These are phyloP conservation scores for Aspergillus versicolor DNA, from an alignment of 2,329 filamentous ascomycete genomes.

Conservation along the genomic window DNA sequence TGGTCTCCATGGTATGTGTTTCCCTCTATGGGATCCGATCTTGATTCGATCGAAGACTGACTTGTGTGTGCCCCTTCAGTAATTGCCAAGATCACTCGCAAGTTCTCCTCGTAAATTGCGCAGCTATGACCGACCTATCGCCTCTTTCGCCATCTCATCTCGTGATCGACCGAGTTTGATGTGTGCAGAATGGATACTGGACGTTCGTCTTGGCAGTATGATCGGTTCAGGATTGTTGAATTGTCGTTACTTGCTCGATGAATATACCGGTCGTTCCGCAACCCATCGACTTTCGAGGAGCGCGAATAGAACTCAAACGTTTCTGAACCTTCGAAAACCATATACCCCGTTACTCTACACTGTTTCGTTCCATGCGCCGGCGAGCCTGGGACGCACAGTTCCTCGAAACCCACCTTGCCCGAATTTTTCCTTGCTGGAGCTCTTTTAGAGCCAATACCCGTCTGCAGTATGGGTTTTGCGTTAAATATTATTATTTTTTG, in stretches of 20 bases:
- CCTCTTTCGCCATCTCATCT: neutral
- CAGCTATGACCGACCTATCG: slow-evolving; percentile 1
- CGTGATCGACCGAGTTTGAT: neutral
- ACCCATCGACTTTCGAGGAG: slow-evolving; percentile 1
- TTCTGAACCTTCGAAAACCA: slow-evolving; percentile 21
- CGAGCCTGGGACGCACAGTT: slow-evolving; percentile 6
- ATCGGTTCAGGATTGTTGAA: neutral
- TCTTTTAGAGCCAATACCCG: slow-evolving; percentile 27
- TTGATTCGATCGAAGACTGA: neutral
- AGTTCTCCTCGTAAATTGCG: slow-evolving; percentile 63
- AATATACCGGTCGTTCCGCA: neutral
- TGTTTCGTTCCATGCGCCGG: slow-evolving; percentile 17
- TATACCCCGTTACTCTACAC: slow-evolving; percentile 24
- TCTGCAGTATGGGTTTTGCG: slow-evolving; percentile 26
- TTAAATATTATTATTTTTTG: slow-evolving; percentile 4
- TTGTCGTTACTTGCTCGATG: slow-evolving; percentile 5
- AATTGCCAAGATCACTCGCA: slow-evolving; percentile 91
- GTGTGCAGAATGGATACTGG: neutral
- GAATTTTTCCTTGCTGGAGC: slow-evolving; percentile 16
- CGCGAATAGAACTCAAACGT: slow-evolving; percentile 3
- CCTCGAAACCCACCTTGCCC: neutral
- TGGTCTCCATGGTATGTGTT: slow-evolving; percentile 82
- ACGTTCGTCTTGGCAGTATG: slow-evolving; percentile 3
- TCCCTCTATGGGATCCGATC: neutral
- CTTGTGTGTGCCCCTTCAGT: slow-evolving; percentile 55